Conservation (phyloP, 768 basidiomycete species). For the Lyophyllum decastes region DNA sequence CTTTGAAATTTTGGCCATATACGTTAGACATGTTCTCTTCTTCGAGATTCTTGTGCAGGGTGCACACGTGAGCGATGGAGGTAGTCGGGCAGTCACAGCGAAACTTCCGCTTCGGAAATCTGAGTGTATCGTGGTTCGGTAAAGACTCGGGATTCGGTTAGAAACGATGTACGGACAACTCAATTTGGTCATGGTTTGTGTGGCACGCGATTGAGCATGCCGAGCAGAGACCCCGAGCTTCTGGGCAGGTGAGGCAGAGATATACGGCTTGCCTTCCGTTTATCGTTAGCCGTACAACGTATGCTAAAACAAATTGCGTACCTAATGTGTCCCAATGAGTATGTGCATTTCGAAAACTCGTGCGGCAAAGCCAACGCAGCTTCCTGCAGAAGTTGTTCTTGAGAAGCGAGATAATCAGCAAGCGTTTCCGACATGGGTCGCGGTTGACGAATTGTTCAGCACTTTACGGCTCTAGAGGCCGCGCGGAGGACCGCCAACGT, state of each 20-base stretch:
- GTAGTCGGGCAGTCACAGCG: constrained; percentile 84
- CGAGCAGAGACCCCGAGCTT: constrained; percentile 71
- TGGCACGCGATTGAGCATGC: constrained; percentile 89
- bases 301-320: constrained; percentile 16
- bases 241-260: constrained; percentile 74
- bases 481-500: not conserved
- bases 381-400: constrained; percentile 50
- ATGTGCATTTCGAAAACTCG: constrained; percentile 68
- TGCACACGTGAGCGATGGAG: constrained; percentile 60
- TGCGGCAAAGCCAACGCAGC: constrained; percentile 61
- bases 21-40: constrained; percentile 57
- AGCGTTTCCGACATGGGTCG: constrained; percentile 30
- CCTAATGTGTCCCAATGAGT: constrained; percentile 57
- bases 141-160: constrained; percentile 5
- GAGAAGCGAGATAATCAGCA: constrained; percentile 45
- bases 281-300: constrained; percentile 9
- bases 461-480: not conserved
- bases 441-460: not conserved
- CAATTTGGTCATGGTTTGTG: constrained; percentile 82
- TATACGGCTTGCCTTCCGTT: constrained; percentile 71
- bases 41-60: constrained; percentile 56
- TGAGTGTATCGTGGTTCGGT: constrained; percentile 18
- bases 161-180: constrained; percentile 47
- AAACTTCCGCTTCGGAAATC: constrained; percentile 81
- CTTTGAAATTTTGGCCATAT: constrained; percentile 77